phyloP scores from a whole-genome alignment of 495 filamentous ascomycete species.

The Rhizodiscina lignyota region DNA sequence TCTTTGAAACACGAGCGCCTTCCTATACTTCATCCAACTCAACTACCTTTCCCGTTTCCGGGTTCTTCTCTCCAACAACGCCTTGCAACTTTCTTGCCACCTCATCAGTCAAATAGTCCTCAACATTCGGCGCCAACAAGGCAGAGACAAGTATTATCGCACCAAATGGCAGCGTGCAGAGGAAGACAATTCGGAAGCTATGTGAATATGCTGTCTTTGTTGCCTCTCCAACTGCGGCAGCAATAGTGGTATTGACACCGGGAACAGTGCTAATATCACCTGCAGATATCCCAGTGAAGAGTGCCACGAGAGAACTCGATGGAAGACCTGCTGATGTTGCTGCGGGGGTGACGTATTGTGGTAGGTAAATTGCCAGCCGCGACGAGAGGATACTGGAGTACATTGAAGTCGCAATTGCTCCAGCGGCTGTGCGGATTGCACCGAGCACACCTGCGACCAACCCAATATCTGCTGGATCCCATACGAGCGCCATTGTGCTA shows the following conservation, averaged over 20 bases:
- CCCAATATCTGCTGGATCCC: constrained; percentile 8
- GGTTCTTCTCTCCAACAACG: background rate
- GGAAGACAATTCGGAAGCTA: constrained; percentile 6
- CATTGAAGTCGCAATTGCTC: constrained; percentile 6
- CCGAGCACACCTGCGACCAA: constrained; percentile 8
- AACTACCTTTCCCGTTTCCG: too few species aligned
- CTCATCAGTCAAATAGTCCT: constrained; percentile 9
- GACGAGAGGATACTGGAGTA: constrained; percentile 8
- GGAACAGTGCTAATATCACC: constrained; percentile 7
- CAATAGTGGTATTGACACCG: constrained; percentile 5
- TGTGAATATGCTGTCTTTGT: constrained; percentile 7
- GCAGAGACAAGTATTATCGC: constrained; percentile 7
- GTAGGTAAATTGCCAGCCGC: constrained; percentile 6
- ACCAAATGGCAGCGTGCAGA: constrained; percentile 12
- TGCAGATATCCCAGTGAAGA: too few species aligned
- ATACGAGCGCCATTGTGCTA: constrained; percentile 7
- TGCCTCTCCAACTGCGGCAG: constrained; percentile 1
- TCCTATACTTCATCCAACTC: too few species aligned
- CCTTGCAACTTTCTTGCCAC: constrained; percentile 9
- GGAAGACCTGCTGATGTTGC: constrained; percentile 7
- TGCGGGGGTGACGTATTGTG: constrained; percentile 5
- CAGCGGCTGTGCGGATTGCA: constrained; percentile 6
- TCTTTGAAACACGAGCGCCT: too few species aligned
- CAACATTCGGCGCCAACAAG: constrained; percentile 7
- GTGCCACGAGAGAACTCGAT: constrained; percentile 1